These are phyloP conservation scores for Euptelea pleiosperma DNA, from an alignment of 164 flowering plant species.

Conservation along the genomic window DNA sequence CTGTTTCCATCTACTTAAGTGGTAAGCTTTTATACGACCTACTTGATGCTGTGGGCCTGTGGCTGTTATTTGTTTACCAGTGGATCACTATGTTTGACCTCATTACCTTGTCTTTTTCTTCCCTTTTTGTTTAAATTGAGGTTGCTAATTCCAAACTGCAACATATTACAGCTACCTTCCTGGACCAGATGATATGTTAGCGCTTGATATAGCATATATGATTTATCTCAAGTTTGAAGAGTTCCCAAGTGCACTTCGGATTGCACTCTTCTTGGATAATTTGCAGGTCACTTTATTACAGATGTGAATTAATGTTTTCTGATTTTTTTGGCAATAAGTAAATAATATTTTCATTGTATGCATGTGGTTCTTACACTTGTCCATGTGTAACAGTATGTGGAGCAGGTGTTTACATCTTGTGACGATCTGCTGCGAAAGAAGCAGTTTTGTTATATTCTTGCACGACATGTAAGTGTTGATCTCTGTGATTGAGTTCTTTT, in stretches of 20 bases:
- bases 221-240: constrained; percentile 88
- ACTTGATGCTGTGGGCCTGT: too few species aligned
- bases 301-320: not conserved
- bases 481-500: not conserved
- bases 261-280: constrained; percentile 82
- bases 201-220: constrained; percentile 74
- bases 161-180: constrained; percentile 76
- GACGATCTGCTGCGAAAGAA: constrained; percentile 55
- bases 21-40: too few species aligned
- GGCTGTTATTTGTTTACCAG: too few species aligned
- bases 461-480: constrained; percentile 74
- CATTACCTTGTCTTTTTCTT: not conserved
- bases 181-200: constrained; percentile 93
- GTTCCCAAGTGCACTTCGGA: constrained; percentile 79
- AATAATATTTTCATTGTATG: too few species aligned
- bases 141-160: constrained; percentile 8
- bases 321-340: too few species aligned
- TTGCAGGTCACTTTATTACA: constrained; percentile 49
- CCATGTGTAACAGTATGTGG: constrained; percentile 64
- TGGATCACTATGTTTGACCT: not conserved
- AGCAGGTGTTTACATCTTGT: constrained; percentile 65
- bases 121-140: not conserved
- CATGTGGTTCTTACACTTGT: constrained; percentile 12
- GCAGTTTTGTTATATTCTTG: constrained; percentile 90
- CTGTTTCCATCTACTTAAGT: too few species aligned